Evolutionary conservation across 164 flowering plant species (phyloP).

Genomic region (Chimonanthus salicifolius): DNA sequence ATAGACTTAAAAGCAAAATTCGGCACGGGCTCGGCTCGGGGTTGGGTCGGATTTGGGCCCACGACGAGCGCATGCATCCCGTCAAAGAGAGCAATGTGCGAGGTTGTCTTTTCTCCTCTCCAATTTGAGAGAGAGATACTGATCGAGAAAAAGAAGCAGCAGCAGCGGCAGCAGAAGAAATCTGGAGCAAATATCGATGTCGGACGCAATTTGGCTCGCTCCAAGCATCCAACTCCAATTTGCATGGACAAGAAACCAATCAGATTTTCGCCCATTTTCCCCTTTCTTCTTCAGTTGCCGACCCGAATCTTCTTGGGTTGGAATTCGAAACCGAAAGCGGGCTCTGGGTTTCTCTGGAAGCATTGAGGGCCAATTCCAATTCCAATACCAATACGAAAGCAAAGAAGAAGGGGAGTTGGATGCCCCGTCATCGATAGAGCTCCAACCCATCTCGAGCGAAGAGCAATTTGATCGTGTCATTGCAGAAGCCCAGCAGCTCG

Average conservation of each 20-base stretch:
- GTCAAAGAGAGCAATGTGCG: no score
- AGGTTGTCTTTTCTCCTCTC: no score
- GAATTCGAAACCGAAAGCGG: not conserved
- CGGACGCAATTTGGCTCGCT: not conserved
- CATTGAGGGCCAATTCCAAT: not conserved
- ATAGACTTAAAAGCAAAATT: no score
- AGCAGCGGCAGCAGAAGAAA: no score
- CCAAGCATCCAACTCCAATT: not conserved
- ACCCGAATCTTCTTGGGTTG: not conserved
- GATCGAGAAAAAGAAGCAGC: no score
- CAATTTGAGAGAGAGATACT: no score
- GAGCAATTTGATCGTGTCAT: slow-evolving; percentile 54
- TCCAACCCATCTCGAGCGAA: slow-evolving; percentile 44
- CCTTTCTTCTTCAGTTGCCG: not conserved
- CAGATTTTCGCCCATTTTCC: not conserved
- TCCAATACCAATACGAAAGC: not conserved
- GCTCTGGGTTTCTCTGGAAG: not conserved
- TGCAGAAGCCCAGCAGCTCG: slow-evolving; percentile 56
- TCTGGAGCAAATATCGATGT: not conserved
- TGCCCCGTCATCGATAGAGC: slow-evolving; percentile 48
- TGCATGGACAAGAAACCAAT: not conserved
- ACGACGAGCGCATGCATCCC: no score
- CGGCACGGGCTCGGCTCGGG: no score
- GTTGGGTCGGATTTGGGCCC: no score
- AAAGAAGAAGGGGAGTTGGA: slow-evolving; percentile 11